These are phyloP conservation scores for Syncephalastrum racemosum DNA, from an alignment of 371 early-diverging fungal species.

Conservation along the genomic window DNA sequence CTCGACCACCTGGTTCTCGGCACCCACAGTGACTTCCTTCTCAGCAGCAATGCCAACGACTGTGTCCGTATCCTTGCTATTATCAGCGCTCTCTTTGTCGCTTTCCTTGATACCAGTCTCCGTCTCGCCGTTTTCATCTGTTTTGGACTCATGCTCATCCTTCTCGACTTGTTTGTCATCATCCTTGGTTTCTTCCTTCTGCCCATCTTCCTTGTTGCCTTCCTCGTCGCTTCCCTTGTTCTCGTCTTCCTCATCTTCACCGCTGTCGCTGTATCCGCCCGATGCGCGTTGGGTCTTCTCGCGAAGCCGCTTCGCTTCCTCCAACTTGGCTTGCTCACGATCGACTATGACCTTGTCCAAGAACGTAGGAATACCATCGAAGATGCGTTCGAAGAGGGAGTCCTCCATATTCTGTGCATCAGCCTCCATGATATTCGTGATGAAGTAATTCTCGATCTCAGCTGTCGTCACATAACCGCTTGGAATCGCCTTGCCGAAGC, in stretches of 20 bases:
- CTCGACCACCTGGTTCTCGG: too few species aligned
- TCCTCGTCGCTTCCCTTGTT: background rate
- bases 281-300: background rate
- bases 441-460: slow-evolving; percentile 45
- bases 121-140: background rate
- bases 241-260: background rate
- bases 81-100: background rate
- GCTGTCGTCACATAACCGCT: slow-evolving; percentile 46
- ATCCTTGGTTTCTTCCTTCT: background rate
- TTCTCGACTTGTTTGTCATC: background rate
- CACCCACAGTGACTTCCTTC: too few species aligned
- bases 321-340: slow-evolving; percentile 19
- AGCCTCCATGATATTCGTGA: slow-evolving; percentile 23
- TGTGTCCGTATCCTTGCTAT: background rate
- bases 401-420: slow-evolving; percentile 14
- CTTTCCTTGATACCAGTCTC: background rate
- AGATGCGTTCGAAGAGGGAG: slow-evolving; percentile 8
- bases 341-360: slow-evolving; percentile 17
- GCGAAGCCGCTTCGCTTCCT: slow-evolving; percentile 5
- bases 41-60: too few species aligned
- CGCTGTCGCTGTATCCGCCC: background rate
- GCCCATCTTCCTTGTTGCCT: background rate
- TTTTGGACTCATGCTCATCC: background rate
- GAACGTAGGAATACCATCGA: slow-evolving; percentile 19
- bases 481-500: slow-evolving; percentile 27